These are phyloP conservation scores for Mycena vulgaris DNA, from an alignment of 768 basidiomycete species.

Conservation along the genomic window DNA sequence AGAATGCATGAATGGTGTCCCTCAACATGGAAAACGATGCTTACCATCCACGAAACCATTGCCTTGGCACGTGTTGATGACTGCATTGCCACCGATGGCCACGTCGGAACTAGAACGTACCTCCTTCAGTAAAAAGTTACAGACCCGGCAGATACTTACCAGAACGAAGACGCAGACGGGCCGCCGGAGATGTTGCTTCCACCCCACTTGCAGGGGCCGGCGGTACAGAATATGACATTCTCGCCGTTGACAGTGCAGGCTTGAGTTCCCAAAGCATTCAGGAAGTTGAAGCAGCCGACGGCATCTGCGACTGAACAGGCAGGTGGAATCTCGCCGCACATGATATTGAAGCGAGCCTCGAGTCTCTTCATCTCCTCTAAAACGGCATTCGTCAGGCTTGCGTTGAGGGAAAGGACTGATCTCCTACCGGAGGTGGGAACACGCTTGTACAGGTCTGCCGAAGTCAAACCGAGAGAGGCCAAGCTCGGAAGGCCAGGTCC, in stretches of 20 bases:
- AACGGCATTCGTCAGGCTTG: not conserved
- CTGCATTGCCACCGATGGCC: slow-evolving; percentile 2
- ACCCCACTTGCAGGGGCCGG: slow-evolving; percentile 1
- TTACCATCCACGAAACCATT: slow-evolving; percentile 8
- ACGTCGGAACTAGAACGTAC: not conserved
- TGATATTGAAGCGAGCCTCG: too few relatives aligned
- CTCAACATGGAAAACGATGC: not conserved
- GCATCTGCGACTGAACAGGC: not conserved
- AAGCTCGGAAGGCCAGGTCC: slow-evolving; percentile 8
- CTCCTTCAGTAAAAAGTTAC: not conserved
- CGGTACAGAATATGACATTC: not conserved
- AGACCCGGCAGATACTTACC: not conserved
- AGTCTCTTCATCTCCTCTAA: too few relatives aligned
- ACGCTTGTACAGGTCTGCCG: slow-evolving; percentile 3
- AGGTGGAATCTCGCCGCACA: not conserved
- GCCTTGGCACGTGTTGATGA: slow-evolving; percentile 5
- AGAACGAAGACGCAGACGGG: slow-evolving; percentile 9
- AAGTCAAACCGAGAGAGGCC: slow-evolving; percentile 4
- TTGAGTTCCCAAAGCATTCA: not conserved
- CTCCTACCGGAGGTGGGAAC: not conserved
- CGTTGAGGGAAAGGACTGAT: not conserved
- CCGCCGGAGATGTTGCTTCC: slow-evolving; percentile 5
- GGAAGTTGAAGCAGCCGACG: slow-evolving; percentile 5
- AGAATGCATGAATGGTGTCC: not conserved
- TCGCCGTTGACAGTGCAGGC: slow-evolving; percentile 7